Evolutionary conservation across 108 stramenopile species (phyloP).

Genomic region (Pelagomonas calceolata): DNA sequence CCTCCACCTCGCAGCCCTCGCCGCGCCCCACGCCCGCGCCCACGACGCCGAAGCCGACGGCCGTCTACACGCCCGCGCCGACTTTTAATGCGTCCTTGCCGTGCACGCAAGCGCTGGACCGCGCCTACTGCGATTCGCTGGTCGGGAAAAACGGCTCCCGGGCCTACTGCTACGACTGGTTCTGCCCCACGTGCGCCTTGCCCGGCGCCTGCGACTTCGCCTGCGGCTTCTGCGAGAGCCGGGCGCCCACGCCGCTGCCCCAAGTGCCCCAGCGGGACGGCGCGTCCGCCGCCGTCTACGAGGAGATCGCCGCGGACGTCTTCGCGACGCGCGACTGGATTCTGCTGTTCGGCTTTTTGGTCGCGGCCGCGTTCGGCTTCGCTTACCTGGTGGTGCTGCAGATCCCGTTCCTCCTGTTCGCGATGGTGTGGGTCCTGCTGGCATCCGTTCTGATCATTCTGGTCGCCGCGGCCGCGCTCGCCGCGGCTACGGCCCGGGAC

Average conservation of each 20-base stretch:
- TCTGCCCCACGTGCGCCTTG: not conserved
- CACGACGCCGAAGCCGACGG: not conserved
- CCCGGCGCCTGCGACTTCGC: not conserved
- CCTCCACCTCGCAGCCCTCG: too few relatives aligned
- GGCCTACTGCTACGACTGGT: not conserved
- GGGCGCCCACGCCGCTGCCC: not conserved
- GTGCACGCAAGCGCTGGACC: not conserved
- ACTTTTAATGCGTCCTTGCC: not conserved
- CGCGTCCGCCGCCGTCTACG: constrained; percentile 13
- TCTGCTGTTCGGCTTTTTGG: constrained; percentile 66
- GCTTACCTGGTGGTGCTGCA: constrained; percentile 60
- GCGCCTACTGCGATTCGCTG: not conserved
- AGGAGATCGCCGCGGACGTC: constrained; percentile 37
- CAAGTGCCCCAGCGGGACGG: constrained; percentile 4
- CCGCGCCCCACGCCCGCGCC: not conserved
- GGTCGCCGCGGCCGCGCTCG: constrained; percentile 45
- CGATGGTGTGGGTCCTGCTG: constrained; percentile 70
- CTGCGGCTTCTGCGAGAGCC: not conserved
- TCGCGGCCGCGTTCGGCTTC: constrained; percentile 50
- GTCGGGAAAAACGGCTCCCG: too few relatives aligned
- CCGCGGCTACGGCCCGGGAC: constrained; percentile 26
- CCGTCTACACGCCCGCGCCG: not conserved
- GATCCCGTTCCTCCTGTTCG: constrained; percentile 57
- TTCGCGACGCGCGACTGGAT: constrained; percentile 43
- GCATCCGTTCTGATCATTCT: constrained; percentile 49